These are phyloP conservation scores for Leccinum uliginosum DNA, from an alignment of 768 basidiomycete genomes.

Conservation along the genomic window DNA sequence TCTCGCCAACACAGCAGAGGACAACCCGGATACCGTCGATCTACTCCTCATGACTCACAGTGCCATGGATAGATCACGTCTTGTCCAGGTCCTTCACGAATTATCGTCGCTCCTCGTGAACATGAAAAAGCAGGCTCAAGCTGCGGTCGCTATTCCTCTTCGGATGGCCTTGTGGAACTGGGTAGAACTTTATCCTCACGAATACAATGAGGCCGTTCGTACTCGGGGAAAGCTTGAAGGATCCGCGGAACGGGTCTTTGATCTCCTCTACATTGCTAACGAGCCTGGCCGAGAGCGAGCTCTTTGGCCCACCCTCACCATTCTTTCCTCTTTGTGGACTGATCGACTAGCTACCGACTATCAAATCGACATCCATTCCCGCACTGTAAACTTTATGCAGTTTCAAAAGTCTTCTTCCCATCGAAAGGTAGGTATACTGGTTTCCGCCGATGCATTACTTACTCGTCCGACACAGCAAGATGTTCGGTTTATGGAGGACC, in stretches of 20 bases:
- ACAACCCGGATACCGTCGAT: conserved; percentile 66
- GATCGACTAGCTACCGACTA: conserved; percentile 66
- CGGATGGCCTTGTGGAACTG: conserved; percentile 86
- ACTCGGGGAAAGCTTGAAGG: conserved; percentile 68
- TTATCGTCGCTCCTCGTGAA: conserved; percentile 78
- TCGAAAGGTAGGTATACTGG: conserved; percentile 23
- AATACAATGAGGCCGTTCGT: conserved; percentile 71
- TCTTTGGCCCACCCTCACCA: conserved; percentile 78
- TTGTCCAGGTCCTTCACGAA: conserved; percentile 73
- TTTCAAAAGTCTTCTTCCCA: conserved; percentile 28
- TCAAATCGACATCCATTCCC: conserved; percentile 35
- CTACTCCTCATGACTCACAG: conserved; percentile 75
- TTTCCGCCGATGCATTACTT: neutral
- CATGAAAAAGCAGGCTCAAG: conserved; percentile 71
- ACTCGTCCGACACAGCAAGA: conserved; percentile 30
- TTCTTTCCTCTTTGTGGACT: conserved; percentile 68
- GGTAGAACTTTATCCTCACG: conserved; percentile 73
- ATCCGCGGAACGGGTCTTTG: conserved; percentile 82
- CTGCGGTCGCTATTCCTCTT: conserved; percentile 66
- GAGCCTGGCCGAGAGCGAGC: conserved; percentile 44
- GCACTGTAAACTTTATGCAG: conserved; percentile 27
- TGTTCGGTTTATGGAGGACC: conserved; percentile 55
- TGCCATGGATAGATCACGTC: conserved; percentile 62
- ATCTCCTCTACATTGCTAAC: conserved; percentile 57
- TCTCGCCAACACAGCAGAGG: conserved; percentile 51